phyloP scores from a whole-genome alignment of 2,329 filamentous ascomycete species.

The Thelonectria rubi region DNA sequence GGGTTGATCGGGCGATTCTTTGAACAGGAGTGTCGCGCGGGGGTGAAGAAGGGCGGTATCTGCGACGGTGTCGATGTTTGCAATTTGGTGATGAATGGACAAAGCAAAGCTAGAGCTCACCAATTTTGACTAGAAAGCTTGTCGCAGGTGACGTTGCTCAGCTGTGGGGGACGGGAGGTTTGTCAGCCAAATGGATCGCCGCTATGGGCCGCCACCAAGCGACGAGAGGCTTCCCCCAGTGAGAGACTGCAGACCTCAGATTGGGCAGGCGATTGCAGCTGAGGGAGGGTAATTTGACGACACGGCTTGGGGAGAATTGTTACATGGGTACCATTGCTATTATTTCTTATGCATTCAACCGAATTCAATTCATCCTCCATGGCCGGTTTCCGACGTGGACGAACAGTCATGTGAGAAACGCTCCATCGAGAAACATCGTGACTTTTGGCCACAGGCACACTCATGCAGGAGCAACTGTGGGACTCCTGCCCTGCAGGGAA shows the following conservation, averaged over 20 bases:
- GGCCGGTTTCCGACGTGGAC: too few species aligned
- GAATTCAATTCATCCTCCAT: neutral
- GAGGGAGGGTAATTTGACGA: too few species aligned
- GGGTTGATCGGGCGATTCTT: neutral
- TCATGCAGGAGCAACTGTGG: neutral
- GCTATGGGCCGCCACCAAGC: slow-evolving; percentile 19
- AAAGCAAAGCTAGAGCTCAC: slow-evolving; percentile 15
- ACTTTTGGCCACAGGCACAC: neutral
- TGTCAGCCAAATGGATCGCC: slow-evolving; percentile 23
- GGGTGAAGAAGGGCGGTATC: neutral
- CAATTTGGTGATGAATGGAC: neutral
- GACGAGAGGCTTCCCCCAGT: slow-evolving; percentile 1
- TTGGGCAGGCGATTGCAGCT: too few species aligned
- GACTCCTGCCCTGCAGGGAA: neutral
- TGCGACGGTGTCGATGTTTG: neutral
- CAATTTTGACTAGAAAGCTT: slow-evolving; percentile 21
- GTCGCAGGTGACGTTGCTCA: slow-evolving; percentile 12
- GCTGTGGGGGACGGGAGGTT: slow-evolving; percentile 18
- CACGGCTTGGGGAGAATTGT: too few species aligned
- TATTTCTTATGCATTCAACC: neutral
- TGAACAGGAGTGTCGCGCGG: neutral
- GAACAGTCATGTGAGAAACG: neutral
- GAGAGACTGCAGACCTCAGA: too few species aligned
- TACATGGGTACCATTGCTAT: too few species aligned
- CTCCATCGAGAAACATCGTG: neutral